Percentiles rank a stretch among this genome's conserved stretches.
phyloP scores from a whole-genome alignment of 192 early-diverging fungal species.

The Blastocladiella britannica region DNA sequence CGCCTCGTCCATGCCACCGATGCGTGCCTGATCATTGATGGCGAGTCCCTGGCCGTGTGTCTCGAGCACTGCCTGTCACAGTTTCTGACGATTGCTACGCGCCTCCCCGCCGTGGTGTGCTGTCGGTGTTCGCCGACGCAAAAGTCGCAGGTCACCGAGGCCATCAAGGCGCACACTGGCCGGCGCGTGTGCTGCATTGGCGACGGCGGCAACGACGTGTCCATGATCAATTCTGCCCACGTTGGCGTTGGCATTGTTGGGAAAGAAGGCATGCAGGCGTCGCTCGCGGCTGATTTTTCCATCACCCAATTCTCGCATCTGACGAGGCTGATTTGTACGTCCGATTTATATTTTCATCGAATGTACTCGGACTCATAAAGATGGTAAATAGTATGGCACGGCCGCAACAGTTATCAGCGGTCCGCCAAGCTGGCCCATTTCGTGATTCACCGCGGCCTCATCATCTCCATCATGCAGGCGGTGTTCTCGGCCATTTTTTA shows the following conservation, averaged over 20 bases:
- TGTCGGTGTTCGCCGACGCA: slow-evolving; percentile 93
- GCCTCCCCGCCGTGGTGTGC: slow-evolving; percentile 70
- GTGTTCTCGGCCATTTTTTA: slow-evolving; percentile 92
- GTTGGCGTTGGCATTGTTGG: slow-evolving; percentile 95
- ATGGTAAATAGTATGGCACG: slow-evolving; percentile 55
- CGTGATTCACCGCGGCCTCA: slow-evolving; percentile 89
- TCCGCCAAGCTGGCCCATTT: slow-evolving; percentile 89
- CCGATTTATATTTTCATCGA: background rate
- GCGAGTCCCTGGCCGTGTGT: slow-evolving; percentile 62
- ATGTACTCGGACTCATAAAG: background rate
- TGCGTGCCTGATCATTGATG: slow-evolving; percentile 67
- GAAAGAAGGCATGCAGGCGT: slow-evolving; percentile 88
- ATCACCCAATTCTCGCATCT: slow-evolving; percentile 71
- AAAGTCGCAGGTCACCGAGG: slow-evolving; percentile 71
- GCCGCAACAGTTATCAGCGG: slow-evolving; percentile 80
- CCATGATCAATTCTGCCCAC: slow-evolving; percentile 90
- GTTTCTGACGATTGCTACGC: slow-evolving; percentile 55
- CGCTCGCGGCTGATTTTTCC: slow-evolving; percentile 83
- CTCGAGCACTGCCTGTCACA: slow-evolving; percentile 51
- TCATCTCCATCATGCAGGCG: slow-evolving; percentile 94
- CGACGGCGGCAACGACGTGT: slow-evolving; percentile 93
- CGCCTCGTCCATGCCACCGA: background rate
- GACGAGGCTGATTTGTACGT: slow-evolving; percentile 49
- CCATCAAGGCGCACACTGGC: slow-evolving; percentile 53
- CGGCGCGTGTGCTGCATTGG: slow-evolving; percentile 74